A percentile compares a stretch with the other conserved stretches of the same genome.
These are phyloP conservation scores for Cystoisospora suis DNA, from an alignment of 169 alveolate species.

Conservation along the genomic window DNA sequence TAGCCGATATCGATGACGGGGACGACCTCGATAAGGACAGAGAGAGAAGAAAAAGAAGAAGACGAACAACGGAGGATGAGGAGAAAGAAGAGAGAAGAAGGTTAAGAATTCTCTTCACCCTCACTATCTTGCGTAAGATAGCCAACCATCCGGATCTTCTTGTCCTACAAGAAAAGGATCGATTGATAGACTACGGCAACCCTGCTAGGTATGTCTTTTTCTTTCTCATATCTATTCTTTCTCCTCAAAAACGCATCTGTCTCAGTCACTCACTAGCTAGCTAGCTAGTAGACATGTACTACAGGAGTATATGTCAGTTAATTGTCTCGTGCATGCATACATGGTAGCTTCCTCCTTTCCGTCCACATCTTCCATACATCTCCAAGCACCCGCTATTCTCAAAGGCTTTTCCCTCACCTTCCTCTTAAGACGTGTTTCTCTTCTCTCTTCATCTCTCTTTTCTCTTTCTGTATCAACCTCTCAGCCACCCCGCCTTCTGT, in stretches of 20 bases:
- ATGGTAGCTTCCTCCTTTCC: too few relatives aligned
- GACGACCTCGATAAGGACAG: background rate
- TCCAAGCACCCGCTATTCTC: too few relatives aligned
- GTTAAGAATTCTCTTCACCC: slow-evolving; percentile 52
- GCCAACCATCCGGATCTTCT: slow-evolving; percentile 83
- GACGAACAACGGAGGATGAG: background rate
- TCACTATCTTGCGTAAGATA: slow-evolving; percentile 71
- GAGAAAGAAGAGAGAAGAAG: background rate
- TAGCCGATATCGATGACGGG: background rate
- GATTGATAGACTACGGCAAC: slow-evolving; percentile 57
- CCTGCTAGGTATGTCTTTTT: slow-evolving; percentile 6
- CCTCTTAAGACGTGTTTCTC: too few relatives aligned
- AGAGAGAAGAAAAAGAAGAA: background rate
- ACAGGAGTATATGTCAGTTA: too few relatives aligned
- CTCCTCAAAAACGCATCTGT: background rate
- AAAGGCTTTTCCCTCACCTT: too few relatives aligned
- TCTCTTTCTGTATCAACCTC: too few relatives aligned
- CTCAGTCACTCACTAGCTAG: too few relatives aligned
- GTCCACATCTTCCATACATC: too few relatives aligned
- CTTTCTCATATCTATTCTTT: background rate
- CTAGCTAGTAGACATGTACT: too few relatives aligned
- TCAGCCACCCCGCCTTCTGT: too few relatives aligned
- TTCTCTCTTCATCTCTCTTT: too few relatives aligned
- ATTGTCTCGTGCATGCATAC: too few relatives aligned
- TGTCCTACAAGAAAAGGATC: slow-evolving; percentile 25